phyloP scores from a whole-genome alignment of 2,329 filamentous ascomycete species.

The Colletotrichum australisinense region DNA sequence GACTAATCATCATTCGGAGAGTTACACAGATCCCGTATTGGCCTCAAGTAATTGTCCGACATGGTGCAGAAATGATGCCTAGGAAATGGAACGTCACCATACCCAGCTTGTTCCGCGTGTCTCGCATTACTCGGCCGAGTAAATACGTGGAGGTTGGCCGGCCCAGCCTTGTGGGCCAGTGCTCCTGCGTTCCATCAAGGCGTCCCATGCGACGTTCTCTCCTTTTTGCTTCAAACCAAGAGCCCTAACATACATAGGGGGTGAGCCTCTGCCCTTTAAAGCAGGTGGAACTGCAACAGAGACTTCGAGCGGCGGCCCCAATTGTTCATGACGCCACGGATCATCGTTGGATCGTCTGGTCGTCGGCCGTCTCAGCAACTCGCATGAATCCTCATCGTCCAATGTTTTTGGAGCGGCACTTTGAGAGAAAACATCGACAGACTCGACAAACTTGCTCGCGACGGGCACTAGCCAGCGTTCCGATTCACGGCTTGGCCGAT shows the following conservation, averaged over 20 bases:
- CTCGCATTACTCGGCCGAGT: slow-evolving; percentile 6
- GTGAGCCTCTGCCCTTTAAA: background rate
- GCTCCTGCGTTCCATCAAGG: slow-evolving; percentile 2
- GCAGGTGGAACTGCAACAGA: slow-evolving; percentile 10
- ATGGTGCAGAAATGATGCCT: background rate
- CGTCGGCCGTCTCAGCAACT: slow-evolving; percentile 20
- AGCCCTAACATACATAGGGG: slow-evolving; percentile 1
- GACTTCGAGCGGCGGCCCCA: slow-evolving; percentile 10
- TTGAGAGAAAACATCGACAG: slow-evolving; percentile 11
- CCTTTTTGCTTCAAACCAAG: slow-evolving; percentile 2
- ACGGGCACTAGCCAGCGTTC: slow-evolving; percentile 25
- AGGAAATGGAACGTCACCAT: background rate
- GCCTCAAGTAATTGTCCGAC: background rate
- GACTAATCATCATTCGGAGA: background rate
- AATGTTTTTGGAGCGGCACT: slow-evolving; percentile 3
- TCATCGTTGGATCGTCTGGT: slow-evolving; percentile 27
- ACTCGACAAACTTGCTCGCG: slow-evolving; percentile 23
- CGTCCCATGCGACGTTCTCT: slow-evolving; percentile 23
- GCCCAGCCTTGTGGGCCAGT: slow-evolving; percentile 29
- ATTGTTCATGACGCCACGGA: slow-evolving; percentile 13
- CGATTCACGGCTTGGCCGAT: slow-evolving; percentile 32
- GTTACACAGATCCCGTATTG: background rate
- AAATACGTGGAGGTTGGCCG: background rate
- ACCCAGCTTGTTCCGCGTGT: background rate
- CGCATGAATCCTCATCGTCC: slow-evolving; percentile 29